Evolutionary conservation across 2,329 filamentous ascomycete species (phyloP).

Genomic region (Ascochyta fabae): DNA sequence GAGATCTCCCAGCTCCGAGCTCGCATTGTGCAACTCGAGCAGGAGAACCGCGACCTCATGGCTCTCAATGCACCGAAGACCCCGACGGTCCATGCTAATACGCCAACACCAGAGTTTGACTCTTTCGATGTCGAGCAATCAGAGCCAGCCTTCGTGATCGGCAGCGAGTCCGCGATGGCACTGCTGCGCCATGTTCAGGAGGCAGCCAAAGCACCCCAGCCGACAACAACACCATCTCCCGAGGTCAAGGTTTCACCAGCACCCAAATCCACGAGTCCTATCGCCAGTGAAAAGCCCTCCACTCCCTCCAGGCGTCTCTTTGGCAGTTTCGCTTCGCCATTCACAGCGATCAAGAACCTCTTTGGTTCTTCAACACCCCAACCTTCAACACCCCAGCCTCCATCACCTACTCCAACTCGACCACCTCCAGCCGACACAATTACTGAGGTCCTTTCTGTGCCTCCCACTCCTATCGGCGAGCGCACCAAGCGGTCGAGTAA

Average conservation of each 20-base stretch:
- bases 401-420: conserved; percentile 19
- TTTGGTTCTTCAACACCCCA: conserved; percentile 18
- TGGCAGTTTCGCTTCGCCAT: conserved; percentile 21
- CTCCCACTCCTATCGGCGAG: conserved; percentile 39
- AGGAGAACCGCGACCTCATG: not conserved
- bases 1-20: conserved; percentile 19
- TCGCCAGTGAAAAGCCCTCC: not conserved
- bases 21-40: conserved; percentile 13
- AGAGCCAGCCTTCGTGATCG: conserved; percentile 18
- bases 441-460: conserved; percentile 32
- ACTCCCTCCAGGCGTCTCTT: conserved; percentile 17
- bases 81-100: conserved; percentile 20
- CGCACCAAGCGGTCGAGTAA: conserved; percentile 26
- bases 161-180: conserved; percentile 29
- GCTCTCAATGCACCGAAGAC: not conserved
- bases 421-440: conserved; percentile 23
- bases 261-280: not conserved
- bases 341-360: conserved; percentile 31
- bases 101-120: conserved; percentile 24
- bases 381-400: conserved; percentile 6
- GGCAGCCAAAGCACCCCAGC: conserved; percentile 15
- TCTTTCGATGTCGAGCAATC: conserved; percentile 18
- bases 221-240: not conserved
- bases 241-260: conserved; percentile 1
- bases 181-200: conserved; percentile 32